Evolutionary conservation across 352 stramenopile genomes (phyloP), one percentile per base, ranked within the genome.

Genomic region (Vaucheria bursata): DNA sequence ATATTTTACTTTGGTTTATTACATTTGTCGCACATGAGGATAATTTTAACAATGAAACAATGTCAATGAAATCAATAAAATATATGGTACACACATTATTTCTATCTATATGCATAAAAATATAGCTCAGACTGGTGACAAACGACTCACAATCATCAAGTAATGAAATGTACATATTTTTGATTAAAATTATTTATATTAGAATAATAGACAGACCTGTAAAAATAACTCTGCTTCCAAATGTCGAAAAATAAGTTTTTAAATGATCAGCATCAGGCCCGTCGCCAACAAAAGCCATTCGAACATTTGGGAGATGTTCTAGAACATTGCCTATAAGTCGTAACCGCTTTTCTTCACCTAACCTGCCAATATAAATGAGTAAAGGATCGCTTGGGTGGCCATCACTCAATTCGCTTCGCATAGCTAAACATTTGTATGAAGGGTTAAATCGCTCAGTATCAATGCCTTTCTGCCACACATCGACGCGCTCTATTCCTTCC

Each of bases 341-440:
- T 25, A 93, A 71, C 36, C 88, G 64, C 78, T 94, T 94, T 77
- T 94, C 89, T 5, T 79, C 80, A 0, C 85, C 89, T 1, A 94
- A 74, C 66, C 89, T 75, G 45, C 89, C 89, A 3, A 94, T 84
- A 78, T 94, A 92, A 1, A 93, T 85, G 49, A 94, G 79, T 0
- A 92, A 77, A 12, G 79, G 80, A 36, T 89, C 86, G 38, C 89
- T 85, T 31, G 79, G 79, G 80, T 90, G 71, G 3, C 84, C 87
- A 73, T 87, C 67, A 0, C 82, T 85, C 78, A 93, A 89, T 67
- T 74, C 69, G 0, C 68, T 40, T 52, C 89, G 84, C 84, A 91
- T 91, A 53, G 81, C 80, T 7, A 39, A 29, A 32, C 53, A 80
- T 34, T 83, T 79, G 65, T 89, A 94, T 35, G 82, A 85, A 0